Base-by-base conservation (phyloP, 805 yeast species). In the Candida hungchunana region DNA sequence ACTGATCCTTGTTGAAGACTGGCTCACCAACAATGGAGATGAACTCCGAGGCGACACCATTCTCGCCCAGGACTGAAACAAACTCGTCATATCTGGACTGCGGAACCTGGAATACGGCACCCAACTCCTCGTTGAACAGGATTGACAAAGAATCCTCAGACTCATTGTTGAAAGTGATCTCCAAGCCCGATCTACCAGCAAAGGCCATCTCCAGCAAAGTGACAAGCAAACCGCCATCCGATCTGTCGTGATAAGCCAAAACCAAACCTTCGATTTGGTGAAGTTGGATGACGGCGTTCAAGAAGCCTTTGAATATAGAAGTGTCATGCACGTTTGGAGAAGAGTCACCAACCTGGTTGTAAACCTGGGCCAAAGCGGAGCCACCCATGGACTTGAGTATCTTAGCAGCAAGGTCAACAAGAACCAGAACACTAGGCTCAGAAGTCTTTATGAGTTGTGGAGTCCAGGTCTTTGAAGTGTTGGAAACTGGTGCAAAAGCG, bases 121-220 rank as follows among this genome's bases (percentile, higher is more conserved):
- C 98, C 31, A 93, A 72, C 59, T 93, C 97, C 66, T 93, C 98
- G 57, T 81, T 82, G 71, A 93, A 93, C 53, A 89, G 66, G 22
- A 71, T 67, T 11, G 80, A 62, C 36, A 78, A 66, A 10, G 67
- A 62, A 42, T 70, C 73, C 18, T 44, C 48, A 24, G 66, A 67
- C 18, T 53, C 54, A 16, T 54, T 47, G 13, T 55, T 50, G 25
- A 81, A 42, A 24, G 63, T 58, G 36, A 89, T 64, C 34, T 78
- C 72, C 39, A 89, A 58, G 46, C 98, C 98, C 35, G 78, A 75
- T 66, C 97, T 79, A 21, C 90, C 89, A 29, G 97, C 96, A 65
- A 93, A 93, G 1, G 96, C 95, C 97, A 93, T 93, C 67, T 93
- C 98, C 29, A 82, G 65, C 30, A 85, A 67, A 8, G 97, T 80